phyloP scores from a whole-genome alignment of 176 grass and related monocot species.

The Zoysia japonica region DNA sequence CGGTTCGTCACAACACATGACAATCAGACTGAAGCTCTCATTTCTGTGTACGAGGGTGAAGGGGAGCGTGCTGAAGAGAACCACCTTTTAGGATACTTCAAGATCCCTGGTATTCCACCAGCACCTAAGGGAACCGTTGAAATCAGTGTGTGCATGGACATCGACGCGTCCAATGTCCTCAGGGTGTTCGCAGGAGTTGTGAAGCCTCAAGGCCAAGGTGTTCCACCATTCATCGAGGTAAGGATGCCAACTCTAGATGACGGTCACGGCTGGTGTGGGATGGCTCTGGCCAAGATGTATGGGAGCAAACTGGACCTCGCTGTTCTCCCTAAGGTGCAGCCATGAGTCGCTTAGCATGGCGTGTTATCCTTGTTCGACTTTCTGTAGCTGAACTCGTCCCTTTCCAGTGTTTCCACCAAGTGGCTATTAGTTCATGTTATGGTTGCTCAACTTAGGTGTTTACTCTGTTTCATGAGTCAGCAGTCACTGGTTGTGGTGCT shows the following conservation, averaged over 20 bases:
- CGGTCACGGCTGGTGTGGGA: slow-evolving; percentile 61
- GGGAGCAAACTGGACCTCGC: slow-evolving; percentile 49
- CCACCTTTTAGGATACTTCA: slow-evolving; percentile 67
- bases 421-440: background rate
- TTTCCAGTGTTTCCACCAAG: background rate
- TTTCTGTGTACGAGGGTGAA: slow-evolving; percentile 68
- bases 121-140: slow-evolving; percentile 47
- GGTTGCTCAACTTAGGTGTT: background rate
- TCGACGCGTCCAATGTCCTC: slow-evolving; percentile 55
- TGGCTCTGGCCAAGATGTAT: slow-evolving; percentile 51
- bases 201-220: slow-evolving; percentile 16
- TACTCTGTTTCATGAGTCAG: background rate
- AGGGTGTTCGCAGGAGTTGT: slow-evolving; percentile 53
- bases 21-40: slow-evolving; percentile 54
- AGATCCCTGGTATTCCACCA: slow-evolving; percentile 59
- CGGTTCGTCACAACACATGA: slow-evolving; percentile 54
- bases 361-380: background rate
- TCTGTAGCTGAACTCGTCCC: background rate
- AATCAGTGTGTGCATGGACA: slow-evolving; percentile 72
- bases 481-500: background rate
- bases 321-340: slow-evolving; percentile 48
- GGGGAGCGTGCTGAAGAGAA: slow-evolving; percentile 51
- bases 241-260: slow-evolving; percentile 71
- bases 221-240: slow-evolving; percentile 58
- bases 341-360: slow-evolving; percentile 8